phyloP scores from a whole-genome alignment of 306 rosid genomes.

The Prosopis cineraria region DNA sequence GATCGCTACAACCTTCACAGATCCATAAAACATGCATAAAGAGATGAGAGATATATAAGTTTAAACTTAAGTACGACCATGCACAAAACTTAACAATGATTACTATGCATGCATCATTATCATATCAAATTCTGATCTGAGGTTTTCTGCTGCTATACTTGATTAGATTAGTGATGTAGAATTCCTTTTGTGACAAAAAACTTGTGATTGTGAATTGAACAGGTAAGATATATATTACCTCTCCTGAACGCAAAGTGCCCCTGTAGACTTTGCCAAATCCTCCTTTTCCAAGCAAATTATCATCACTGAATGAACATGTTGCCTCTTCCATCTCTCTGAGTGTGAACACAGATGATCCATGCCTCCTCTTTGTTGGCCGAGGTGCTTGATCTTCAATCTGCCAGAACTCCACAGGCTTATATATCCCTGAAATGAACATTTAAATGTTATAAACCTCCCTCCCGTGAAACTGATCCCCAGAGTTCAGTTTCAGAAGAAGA shows the following conservation, averaged over 20 bases:
- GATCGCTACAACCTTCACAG: constrained; percentile 77
- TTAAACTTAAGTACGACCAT: too few species aligned
- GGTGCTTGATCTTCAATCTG: constrained; percentile 72
- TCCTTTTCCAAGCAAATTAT: constrained; percentile 86
- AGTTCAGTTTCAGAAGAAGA: not conserved
- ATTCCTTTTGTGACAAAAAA: too few species aligned
- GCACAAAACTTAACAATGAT: too few species aligned
- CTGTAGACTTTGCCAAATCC: constrained; percentile 90
- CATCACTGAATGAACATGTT: constrained; percentile 81
- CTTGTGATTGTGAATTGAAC: not conserved
- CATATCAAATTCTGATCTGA: not conserved
- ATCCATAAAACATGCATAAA: too few species aligned
- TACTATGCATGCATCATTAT: constrained; percentile 33
- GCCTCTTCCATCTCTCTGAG: constrained; percentile 96
- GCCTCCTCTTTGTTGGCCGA: constrained; percentile 62
- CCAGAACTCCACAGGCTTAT: constrained; percentile 80
- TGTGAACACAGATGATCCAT: constrained; percentile 77
- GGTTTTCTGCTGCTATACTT: not conserved
- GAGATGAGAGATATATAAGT: too few species aligned
- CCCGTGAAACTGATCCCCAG: not conserved
- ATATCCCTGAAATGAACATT: constrained; percentile 64
- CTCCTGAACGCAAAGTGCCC: constrained; percentile 79
- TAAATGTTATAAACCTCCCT: constrained; percentile 15
- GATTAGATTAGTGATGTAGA: not conserved
- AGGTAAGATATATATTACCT: constrained; percentile 48